A percentile compares a stretch with the other conserved stretches of the same genome.
Conservation (phyloP, 1,139 yeast genomes). For the Scheffersomyces quercinus region DNA sequence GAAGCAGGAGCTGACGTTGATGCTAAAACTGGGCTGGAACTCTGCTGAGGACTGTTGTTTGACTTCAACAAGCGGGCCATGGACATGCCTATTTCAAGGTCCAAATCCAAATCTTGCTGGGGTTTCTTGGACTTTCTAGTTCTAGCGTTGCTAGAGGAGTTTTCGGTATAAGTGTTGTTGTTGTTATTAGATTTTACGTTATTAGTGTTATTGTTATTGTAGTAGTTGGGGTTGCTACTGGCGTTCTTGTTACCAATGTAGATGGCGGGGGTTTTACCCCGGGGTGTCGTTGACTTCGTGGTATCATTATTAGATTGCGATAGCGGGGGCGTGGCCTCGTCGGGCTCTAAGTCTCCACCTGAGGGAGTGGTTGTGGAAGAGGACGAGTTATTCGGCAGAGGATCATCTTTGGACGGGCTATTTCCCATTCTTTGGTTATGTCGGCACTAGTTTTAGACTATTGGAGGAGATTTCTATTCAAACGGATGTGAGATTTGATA, state of each 20-base stretch:
- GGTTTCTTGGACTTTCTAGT: slow-evolving; percentile 5
- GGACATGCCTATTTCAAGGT: slow-evolving; percentile 46
- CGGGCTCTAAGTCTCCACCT: slow-evolving; percentile 43
- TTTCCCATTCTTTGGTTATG: slow-evolving; percentile 47
- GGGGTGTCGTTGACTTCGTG: background rate
- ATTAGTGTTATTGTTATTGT: slow-evolving; percentile 8
- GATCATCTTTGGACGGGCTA: slow-evolving; percentile 58
- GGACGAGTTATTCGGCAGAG: slow-evolving; percentile 45
- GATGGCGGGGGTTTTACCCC: slow-evolving; percentile 14
- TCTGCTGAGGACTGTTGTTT: slow-evolving; percentile 8
- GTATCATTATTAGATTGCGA: slow-evolving; percentile 25
- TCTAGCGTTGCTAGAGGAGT: slow-evolving; percentile 2
- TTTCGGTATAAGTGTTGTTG: slow-evolving; percentile 1
- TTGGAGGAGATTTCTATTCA: too few relatives aligned
- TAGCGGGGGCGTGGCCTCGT: slow-evolving; percentile 50
- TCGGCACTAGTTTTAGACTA: background rate
- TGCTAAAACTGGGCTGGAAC: slow-evolving; percentile 7
- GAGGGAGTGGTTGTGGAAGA: slow-evolving; percentile 21
- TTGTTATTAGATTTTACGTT: slow-evolving; percentile 5
- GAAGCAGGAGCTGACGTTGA: background rate
- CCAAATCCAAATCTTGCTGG: slow-evolving; percentile 22
- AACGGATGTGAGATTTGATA: too few relatives aligned
- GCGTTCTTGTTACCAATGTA: slow-evolving; percentile 13
- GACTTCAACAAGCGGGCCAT: slow-evolving; percentile 42
- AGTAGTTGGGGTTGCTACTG: slow-evolving; percentile 12